phyloP scores from a whole-genome alignment of 768 basidiomycete genomes.

The Rhodosporidiobolus odoratus region DNA sequence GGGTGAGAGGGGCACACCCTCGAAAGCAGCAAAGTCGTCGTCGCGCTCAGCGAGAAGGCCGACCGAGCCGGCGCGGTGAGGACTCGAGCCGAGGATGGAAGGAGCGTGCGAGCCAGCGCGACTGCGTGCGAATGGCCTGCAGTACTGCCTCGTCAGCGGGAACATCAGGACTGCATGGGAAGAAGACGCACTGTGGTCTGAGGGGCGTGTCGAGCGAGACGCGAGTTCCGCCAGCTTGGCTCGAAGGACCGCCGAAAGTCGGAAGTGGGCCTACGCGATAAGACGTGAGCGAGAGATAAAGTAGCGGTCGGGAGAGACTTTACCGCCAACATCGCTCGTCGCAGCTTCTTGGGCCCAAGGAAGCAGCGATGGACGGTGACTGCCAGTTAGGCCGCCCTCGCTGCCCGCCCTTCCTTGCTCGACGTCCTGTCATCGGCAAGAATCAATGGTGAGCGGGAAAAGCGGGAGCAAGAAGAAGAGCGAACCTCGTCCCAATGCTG shows the following conservation, averaged over 20 bases:
- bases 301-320: neutral
- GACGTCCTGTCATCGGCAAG: neutral
- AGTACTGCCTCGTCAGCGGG: neutral
- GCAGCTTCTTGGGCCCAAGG: constrained; percentile 26
- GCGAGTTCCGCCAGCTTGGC: constrained; percentile 1
- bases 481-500: constrained; percentile 12
- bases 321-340: constrained; percentile 27
- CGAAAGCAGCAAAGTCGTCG: neutral
- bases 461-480: neutral
- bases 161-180: too few species aligned
- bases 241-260: neutral
- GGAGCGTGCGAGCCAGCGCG: neutral
- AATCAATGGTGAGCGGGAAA: neutral
- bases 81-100: neutral
- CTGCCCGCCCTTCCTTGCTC: constrained; percentile 18
- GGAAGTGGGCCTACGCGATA: neutral
- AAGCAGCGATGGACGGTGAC: constrained; percentile 8
- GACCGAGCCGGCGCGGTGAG: neutral
- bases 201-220: constrained; percentile 20
- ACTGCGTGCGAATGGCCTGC: neutral
- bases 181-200: neutral
- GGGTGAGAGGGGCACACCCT: neutral
- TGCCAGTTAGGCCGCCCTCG: neutral
- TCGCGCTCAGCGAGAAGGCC: neutral
- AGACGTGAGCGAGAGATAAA: neutral